Conservation (phyloP, 2,329 filamentous ascomycete species). For the Microdochium nivale region DNA sequence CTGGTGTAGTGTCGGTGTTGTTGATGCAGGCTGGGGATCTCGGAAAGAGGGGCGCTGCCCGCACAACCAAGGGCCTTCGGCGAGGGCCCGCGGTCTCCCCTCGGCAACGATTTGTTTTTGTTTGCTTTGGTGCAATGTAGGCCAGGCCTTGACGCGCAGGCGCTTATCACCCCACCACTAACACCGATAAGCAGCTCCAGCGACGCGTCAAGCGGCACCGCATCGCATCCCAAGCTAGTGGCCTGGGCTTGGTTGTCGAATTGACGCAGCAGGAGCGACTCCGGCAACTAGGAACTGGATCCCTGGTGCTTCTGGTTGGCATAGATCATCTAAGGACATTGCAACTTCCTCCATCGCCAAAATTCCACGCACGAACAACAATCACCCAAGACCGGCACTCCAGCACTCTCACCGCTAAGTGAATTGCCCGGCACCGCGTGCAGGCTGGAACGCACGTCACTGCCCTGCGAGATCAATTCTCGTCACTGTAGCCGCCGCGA, state of each 20-base stretch:
- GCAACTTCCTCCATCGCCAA: no score
- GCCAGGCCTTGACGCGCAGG: not conserved
- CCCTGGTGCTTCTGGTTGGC: no score
- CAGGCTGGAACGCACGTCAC: no score
- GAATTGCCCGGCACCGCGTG: no score
- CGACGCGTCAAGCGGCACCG: not conserved
- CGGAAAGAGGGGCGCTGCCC: not conserved
- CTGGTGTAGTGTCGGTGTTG: not conserved
- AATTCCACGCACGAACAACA: no score
- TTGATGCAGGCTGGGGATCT: not conserved
- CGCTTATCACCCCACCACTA: not conserved
- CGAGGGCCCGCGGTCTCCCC: not conserved
- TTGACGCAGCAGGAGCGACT: not conserved
- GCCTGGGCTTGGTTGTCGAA: not conserved
- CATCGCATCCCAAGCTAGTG: not conserved
- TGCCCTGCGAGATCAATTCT: no score
- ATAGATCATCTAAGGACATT: no score
- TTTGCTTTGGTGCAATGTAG: slow-evolving; percentile 1
- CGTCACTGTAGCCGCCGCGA: no score
- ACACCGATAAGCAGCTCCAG: not conserved
- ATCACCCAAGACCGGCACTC: no score
- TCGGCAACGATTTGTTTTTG: slow-evolving; percentile 15
- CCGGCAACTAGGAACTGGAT: no score
- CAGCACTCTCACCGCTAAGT: no score
- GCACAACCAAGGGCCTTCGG: not conserved